Conservation (phyloP, 2,329 filamentous ascomycete species). For the Fusarium anthophilum region DNA sequence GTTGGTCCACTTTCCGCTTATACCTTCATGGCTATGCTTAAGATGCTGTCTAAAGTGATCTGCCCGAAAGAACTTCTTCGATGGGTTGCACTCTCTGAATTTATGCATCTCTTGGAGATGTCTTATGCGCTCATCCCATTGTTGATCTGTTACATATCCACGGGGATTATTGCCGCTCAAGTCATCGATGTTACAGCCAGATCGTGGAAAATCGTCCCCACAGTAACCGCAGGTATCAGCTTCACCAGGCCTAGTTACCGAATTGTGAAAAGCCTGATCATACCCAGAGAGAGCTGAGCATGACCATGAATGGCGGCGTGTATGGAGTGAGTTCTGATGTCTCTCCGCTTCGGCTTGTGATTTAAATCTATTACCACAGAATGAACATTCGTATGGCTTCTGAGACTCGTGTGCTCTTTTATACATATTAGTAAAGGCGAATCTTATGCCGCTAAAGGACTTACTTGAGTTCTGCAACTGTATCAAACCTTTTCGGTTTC, state of each 20-base stretch:
- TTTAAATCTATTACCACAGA: neutral
- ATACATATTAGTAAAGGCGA: too few relatives aligned
- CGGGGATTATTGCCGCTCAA: slow-evolving; percentile 48
- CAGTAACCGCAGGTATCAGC: slow-evolving; percentile 92
- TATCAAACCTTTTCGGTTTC: neutral
- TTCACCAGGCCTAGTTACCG: slow-evolving; percentile 70
- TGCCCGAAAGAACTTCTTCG: slow-evolving; percentile 79
- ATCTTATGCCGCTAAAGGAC: rapidly evolving
- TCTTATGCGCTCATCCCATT: slow-evolving; percentile 86
- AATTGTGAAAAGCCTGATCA: slow-evolving; percentile 87
- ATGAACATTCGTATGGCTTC: neutral
- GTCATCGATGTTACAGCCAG: slow-evolving; percentile 50
- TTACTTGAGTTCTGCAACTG: neutral
- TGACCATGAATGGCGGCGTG: slow-evolving; percentile 90
- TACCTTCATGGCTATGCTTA: slow-evolving; percentile 95
- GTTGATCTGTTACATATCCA: slow-evolving; percentile 72
- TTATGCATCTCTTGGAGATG: slow-evolving; percentile 94
- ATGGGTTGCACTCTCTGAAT: slow-evolving; percentile 95
- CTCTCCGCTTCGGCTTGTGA: neutral
- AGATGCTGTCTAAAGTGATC: too few relatives aligned
- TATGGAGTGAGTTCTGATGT: neutral
- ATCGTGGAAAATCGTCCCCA: slow-evolving; percentile 82
- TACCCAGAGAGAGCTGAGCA: slow-evolving; percentile 85
- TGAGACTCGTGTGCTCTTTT: neutral
- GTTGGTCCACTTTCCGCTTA: slow-evolving; percentile 98